phyloP scores from a whole-genome alignment of 306 rosid species.

The Pueraria montana region DNA sequence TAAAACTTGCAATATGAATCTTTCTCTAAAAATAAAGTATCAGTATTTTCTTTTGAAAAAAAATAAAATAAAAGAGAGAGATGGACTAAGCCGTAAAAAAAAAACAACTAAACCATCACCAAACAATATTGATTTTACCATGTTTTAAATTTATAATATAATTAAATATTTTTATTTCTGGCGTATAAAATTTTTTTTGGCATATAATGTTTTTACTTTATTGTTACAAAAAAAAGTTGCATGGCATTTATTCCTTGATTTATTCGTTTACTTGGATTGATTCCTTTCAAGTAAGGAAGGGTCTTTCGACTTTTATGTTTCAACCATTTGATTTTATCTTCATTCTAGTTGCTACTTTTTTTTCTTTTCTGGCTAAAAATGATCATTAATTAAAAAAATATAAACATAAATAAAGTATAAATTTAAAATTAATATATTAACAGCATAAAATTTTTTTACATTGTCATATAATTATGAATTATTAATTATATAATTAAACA shows the following conservation, averaged over 20 bases:
- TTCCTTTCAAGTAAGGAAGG: neutral
- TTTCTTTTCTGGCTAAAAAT: neutral
- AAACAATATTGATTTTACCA: too few species aligned
- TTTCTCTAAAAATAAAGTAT: neutral
- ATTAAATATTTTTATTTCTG: too few species aligned
- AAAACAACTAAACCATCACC: neutral
- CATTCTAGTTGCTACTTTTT: neutral
- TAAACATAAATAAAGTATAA: neutral
- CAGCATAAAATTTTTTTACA: neutral
- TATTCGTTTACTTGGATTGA: neutral
- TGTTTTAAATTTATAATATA: too few species aligned
- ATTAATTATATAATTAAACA: too few species aligned
- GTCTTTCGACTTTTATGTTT: neutral
- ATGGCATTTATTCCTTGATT: neutral
- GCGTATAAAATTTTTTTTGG: too few species aligned
- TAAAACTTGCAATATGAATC: neutral
- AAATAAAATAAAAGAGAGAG: too few species aligned
- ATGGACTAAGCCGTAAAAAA: neutral
- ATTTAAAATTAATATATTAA: neutral
- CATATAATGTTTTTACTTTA: neutral
- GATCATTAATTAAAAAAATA: neutral
- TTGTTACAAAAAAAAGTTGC: neutral
- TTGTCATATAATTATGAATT: too few species aligned
- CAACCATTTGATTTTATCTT: neutral
- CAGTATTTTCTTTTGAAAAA: neutral